phyloP scores from a whole-genome alignment of 2,329 filamentous ascomycete species.

The Cladophialophora chaetospira region DNA sequence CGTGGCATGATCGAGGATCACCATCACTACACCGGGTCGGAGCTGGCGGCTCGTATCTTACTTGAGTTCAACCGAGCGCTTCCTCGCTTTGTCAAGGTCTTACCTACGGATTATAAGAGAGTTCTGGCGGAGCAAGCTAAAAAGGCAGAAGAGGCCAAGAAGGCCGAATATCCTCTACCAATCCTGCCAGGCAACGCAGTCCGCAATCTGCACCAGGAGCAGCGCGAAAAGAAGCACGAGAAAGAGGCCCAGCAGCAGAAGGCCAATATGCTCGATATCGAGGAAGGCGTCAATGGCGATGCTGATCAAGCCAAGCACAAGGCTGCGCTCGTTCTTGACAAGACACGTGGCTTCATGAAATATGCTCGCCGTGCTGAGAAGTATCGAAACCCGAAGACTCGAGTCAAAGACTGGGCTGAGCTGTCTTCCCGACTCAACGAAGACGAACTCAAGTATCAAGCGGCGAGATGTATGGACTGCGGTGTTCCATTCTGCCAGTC shows the following conservation, averaged over 20 bases:
- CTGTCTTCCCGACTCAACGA: constrained; percentile 83
- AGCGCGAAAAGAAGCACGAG: constrained; percentile 58
- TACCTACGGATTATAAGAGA: constrained; percentile 95
- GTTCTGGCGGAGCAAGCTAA: constrained; percentile 82
- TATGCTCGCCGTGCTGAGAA: constrained; percentile 92
- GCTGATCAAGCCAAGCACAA: constrained; percentile 85
- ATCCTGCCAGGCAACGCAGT: constrained; percentile 68
- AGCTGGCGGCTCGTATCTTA: constrained; percentile 86
- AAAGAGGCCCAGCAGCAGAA: constrained; percentile 70
- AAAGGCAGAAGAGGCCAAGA: constrained; percentile 83
- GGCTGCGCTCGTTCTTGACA: constrained; percentile 88
- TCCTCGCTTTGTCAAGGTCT: constrained; percentile 86
- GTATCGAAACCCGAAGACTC: constrained; percentile 79
- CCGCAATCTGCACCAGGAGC: constrained; percentile 55
- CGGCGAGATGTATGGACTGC: constrained; percentile 97
- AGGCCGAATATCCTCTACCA: constrained; percentile 78
- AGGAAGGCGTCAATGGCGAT: constrained; percentile 80
- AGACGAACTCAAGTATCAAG: constrained; percentile 95
- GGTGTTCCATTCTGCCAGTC: constrained; percentile 98
- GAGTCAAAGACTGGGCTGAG: constrained; percentile 92
- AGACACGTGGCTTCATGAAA: constrained; percentile 97
- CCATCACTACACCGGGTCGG: constrained; percentile 95
- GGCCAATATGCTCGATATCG: constrained; percentile 77
- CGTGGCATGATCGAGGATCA: constrained; percentile 93
- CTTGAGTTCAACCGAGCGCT: constrained; percentile 94